Base-by-base conservation (phyloP, 1,284 basidiomycete genomes). In the Butyriboletus appendiculatus region DNA sequence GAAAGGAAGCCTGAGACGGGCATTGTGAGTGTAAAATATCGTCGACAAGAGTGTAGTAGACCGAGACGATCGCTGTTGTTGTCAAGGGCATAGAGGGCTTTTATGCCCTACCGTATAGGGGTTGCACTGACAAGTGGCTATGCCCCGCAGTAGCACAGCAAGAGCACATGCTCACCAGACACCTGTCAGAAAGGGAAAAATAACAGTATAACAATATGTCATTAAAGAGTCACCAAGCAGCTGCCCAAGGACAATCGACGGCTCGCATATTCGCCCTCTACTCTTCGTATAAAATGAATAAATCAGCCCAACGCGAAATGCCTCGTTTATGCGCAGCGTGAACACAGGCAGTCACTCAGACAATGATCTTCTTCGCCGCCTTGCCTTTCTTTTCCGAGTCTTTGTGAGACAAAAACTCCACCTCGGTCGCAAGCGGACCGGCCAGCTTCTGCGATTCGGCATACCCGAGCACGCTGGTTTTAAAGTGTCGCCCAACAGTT, bases 311-410 rank as follows among this genome's bases (percentile, higher is more conserved):
- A 48, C 45, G 46, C 33, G 52, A 62, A 62, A 58, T 45, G 55
- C 45, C 39, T 53, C 57, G 55, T 55, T 50, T 52, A 51, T 48
- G 55, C 37, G 42, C 50, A 43, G 53, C 55, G 55, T 53, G 42
- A 59, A 58, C 41, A 59, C 59, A 66, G 49, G 52, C 40, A 14
- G 48, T 43, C 50, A 45, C 59, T 78, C 77, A 91, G 58, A 91
- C 83, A 63, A 84, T 70, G 58, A 92, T 86, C 77, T 92, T 94
- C 80, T 86, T 91, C 69, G 80, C 79, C 53, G 82, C 73, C 72
- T 94, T 94, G 61, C 88, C 89, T 82, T 97, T 98, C 82, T 90
- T 94, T 81, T 97, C 94, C 62, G 89, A 92, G 73, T 96, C 94
- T 73, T 94, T 92, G 79, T 98, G 95, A 63, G 90, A 93, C 73